Evolutionary conservation across 2,329 filamentous ascomycete genomes (phyloP).

Genomic region (Periconia digitata): DNA sequence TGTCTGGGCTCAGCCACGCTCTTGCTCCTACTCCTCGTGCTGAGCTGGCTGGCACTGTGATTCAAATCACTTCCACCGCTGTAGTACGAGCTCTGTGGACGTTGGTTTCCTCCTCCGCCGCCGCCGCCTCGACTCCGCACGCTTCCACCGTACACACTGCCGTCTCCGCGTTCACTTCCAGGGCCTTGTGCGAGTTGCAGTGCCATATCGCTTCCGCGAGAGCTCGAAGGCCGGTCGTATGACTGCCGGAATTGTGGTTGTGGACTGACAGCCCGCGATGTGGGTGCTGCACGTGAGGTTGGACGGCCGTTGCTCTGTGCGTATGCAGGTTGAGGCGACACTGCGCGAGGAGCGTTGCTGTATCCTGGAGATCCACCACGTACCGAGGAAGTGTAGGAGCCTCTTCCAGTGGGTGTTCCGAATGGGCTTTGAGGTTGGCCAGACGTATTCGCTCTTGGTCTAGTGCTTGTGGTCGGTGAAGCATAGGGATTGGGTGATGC

Average conservation of each 20-base stretch:
- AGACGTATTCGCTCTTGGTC: conserved; percentile 43
- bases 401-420: conserved; percentile 31
- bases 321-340: conserved; percentile 28
- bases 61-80: conserved; percentile 31
- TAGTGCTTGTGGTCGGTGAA: conserved; percentile 29
- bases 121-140: conserved; percentile 36
- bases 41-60: conserved; percentile 36
- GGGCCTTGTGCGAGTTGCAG: conserved; percentile 47
- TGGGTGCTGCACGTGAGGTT: conserved; percentile 5
- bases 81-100: conserved; percentile 51
- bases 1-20: conserved; percentile 85
- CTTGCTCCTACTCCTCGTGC: conserved; percentile 66
- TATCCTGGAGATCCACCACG: conserved; percentile 44
- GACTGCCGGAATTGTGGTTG: conserved; percentile 54
- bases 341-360: conserved; percentile 38
- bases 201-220: conserved; percentile 46
- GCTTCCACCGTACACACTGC: conserved; percentile 45
- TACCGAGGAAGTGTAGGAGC: conserved; percentile 39
- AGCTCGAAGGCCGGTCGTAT: conserved; percentile 53
- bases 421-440: conserved; percentile 37
- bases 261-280: conserved; percentile 52
- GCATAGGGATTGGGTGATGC: conserved; percentile 66
- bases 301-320: conserved; percentile 5
- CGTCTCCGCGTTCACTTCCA: conserved; percentile 39
- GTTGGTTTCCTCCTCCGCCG: conserved; percentile 19